These are phyloP conservation scores for Entomortierella parvispora DNA, from an alignment of 192 early-diverging fungal genomes.

Conservation along the genomic window DNA sequence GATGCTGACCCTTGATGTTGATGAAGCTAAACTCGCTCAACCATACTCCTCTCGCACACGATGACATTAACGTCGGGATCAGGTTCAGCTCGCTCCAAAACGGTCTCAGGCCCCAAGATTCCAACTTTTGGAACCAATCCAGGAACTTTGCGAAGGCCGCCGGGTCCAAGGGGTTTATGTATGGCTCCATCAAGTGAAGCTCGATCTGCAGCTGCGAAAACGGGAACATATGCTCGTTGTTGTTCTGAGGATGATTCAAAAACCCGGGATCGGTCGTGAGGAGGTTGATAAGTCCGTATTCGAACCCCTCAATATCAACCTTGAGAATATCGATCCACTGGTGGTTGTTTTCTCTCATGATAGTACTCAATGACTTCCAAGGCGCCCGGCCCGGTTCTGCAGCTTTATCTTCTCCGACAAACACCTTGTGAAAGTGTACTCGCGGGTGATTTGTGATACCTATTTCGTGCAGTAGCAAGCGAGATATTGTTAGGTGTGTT, in stretches of 20 bases:
- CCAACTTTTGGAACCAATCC: constrained; percentile 5
- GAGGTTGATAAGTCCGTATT: not conserved
- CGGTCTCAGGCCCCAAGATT: constrained; percentile 5
- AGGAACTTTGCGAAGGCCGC: constrained; percentile 1
- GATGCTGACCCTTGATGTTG: no score
- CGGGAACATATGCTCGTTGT: not conserved
- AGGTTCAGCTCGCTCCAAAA: constrained; percentile 21
- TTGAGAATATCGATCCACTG: constrained; percentile 23
- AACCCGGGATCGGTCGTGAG: not conserved
- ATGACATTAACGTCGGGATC: not conserved
- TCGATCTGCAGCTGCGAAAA: constrained; percentile 14
- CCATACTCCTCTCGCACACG: no score
- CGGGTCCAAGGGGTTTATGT: not conserved
- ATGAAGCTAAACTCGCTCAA: no score
- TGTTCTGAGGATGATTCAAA: no score
- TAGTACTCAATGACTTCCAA: constrained; percentile 3
- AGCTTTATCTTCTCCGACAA: not conserved
- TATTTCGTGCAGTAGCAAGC: not conserved
- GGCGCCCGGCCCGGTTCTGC: not conserved
- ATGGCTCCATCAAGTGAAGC: constrained; percentile 1
- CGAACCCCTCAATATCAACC: constrained; percentile 20
- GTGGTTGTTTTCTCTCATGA: constrained; percentile 18
- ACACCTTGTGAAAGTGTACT: constrained; percentile 14
- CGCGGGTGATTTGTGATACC: constrained; percentile 2
- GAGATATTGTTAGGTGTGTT: no score